Evolutionary conservation across 805 yeast genomes (phyloP), one percentile per base, ranked within the genome.

Genomic region (Barnettozyma sucrosica): DNA sequence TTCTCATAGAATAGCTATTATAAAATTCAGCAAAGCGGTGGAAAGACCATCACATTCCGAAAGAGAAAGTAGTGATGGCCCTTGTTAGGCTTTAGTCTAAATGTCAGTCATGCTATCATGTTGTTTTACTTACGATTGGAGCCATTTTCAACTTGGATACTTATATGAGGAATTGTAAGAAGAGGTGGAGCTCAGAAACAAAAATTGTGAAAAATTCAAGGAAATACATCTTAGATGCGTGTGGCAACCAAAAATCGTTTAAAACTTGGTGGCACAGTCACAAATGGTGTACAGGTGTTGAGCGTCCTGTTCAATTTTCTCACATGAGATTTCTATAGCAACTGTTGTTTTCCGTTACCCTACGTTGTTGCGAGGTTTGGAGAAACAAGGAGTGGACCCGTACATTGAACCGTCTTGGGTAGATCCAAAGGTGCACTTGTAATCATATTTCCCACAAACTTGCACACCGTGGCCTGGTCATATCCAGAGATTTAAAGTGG

Each of bases 81-180:
- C 25, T 28, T n/a, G n/a, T 20, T 44, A 16, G n/a, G 50, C 50
- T 47, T 43, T 30, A 46, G 28, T 43, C 65, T 57, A 64, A 36
- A 52, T 48, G 47, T 47, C 47, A 48, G 46, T 45, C 43, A 24
- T 34, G 54, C 56, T 60, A 53, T 51, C 51, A 21, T 11, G 21
- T 7, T 56, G 48, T 58, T 57, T 62, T 69, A 85, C 93, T 75
- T 85, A 85, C 93, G 74, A 82, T 84, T 83, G 95, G 95, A 82
- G 95, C 95, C 95, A 86, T 85, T 78, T 63, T 72, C 61, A 58
- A 55, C 37, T 44, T 38, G 21, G 18, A 21, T 23, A 21, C 7
- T 25, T 37, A 19, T 18, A 5, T n/a, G 14, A 13, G 14, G 4
- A 9, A 13, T 28, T 9, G n/a, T 14, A 28, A 14, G 16, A 28